A percentile compares a stretch with the other conserved stretches of the same genome.
Conservation (phyloP, 192 early-diverging fungal species). For the Cladochytrium replicatum region DNA sequence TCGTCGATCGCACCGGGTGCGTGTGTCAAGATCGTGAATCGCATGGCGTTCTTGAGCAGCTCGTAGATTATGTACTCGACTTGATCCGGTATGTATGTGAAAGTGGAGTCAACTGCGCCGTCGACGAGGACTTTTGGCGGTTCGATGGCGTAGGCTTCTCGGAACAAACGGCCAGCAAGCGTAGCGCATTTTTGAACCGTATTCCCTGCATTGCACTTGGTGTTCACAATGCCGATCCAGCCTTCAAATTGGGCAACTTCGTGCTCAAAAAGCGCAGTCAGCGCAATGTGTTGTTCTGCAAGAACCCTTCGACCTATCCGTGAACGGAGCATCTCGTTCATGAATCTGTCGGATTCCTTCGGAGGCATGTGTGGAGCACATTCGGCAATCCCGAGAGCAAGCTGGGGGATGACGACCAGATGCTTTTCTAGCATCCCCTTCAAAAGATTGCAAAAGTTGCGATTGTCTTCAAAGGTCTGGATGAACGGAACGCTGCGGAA, state of each 20-base stretch:
- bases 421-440: conserved; percentile 67
- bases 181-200: conserved; percentile 30
- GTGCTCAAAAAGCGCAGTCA: conserved; percentile 48
- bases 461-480: conserved; percentile 71
- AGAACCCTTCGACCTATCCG: conserved; percentile 84
- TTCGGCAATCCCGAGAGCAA: conserved; percentile 80
- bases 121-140: conserved; percentile 70
- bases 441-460: conserved; percentile 66
- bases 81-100: conserved; percentile 92
- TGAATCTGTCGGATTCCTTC: conserved; percentile 67
- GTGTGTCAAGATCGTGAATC: conserved; percentile 54
- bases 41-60: conserved; percentile 78
- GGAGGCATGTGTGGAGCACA: conserved; percentile 52
- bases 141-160: conserved; percentile 33
- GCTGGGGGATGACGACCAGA: conserved; percentile 74
- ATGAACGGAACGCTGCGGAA: conserved; percentile 63
- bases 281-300: conserved; percentile 84
- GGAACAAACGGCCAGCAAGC: conserved; percentile 30
- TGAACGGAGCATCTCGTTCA: conserved; percentile 80
- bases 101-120: conserved; percentile 59
- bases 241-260: conserved; percentile 41
- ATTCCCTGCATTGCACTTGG: conserved; percentile 47
- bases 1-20: conserved; percentile 6
- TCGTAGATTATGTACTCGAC: conserved; percentile 91
- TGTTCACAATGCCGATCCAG: conserved; percentile 63